Percentiles rank a stretch among this genome's conserved stretches.
Conservation (phyloP, 2,329 filamentous ascomycete genomes). For the Ceratocystis papillata region DNA sequence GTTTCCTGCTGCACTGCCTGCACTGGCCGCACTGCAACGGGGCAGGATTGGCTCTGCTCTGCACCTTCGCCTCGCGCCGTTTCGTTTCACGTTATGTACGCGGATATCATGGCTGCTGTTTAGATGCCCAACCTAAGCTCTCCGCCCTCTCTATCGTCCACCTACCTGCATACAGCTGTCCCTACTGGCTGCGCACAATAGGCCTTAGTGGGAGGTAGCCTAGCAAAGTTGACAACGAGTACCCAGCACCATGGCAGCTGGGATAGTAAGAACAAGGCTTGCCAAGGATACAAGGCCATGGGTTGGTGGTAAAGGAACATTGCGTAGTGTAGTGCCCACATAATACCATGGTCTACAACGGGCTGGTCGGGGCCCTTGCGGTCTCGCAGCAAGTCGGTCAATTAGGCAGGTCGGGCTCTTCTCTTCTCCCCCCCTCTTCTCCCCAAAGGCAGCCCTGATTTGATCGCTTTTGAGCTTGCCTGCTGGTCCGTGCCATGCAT, state of each 20-base stretch:
- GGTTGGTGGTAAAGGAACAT: too few relatives aligned
- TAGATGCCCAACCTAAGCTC: not conserved
- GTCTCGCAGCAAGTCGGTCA: not conserved
- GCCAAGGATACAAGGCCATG: too few relatives aligned
- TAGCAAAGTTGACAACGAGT: not conserved
- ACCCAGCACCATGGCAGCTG: not conserved
- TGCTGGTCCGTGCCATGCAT: not conserved
- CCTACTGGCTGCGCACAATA: not conserved
- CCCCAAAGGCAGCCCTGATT: not conserved
- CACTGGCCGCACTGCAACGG: not conserved
- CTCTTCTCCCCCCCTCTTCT: too few relatives aligned
- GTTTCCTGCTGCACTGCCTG: not conserved
- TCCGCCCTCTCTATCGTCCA: not conserved
- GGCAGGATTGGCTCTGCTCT: not conserved
- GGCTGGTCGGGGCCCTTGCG: too few relatives aligned
- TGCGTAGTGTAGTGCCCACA: too few relatives aligned
- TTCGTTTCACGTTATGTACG: not conserved
- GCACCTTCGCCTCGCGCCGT: not conserved
- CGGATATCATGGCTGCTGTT: not conserved
- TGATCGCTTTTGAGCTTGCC: not conserved
- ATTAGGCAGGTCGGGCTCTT: not conserved
- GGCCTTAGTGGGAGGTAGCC: not conserved
- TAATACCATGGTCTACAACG: too few relatives aligned
- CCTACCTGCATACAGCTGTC: not conserved
- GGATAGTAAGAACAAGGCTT: too few relatives aligned